Conservation (phyloP, 176 grass and related monocot species). For the Oryza nivara region DNA sequence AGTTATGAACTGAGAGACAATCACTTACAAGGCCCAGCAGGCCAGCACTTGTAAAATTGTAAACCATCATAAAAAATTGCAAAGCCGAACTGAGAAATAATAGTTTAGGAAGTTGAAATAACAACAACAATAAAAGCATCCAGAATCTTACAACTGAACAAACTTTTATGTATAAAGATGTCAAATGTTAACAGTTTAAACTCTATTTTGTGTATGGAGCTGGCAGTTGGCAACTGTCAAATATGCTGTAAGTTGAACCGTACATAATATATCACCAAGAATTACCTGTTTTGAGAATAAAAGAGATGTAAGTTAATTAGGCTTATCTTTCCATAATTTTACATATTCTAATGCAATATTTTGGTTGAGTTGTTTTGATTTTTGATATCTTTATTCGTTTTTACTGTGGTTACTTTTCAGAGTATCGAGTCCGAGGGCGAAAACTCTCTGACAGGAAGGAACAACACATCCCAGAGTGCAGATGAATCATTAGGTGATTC, state of each 20-base stretch:
- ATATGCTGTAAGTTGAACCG: neutral
- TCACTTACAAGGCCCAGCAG: neutral
- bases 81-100: neutral
- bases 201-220: conserved; percentile 7
- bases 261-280: neutral
- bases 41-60: conserved; percentile 15
- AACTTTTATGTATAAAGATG: conserved; percentile 36
- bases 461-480: conserved; percentile 49
- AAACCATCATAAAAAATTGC: conserved; percentile 38
- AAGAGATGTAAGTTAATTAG: conserved; percentile 1
- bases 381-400: conserved; percentile 36
- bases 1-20: conserved; percentile 1
- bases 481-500: conserved; percentile 54
- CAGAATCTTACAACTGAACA: conserved; percentile 26
- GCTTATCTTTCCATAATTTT: conserved; percentile 7
- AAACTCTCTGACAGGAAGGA: conserved; percentile 35
- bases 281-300: neutral
- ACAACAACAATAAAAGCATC: conserved; percentile 1
- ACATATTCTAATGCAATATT: conserved; percentile 11
- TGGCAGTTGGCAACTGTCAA: conserved; percentile 8
- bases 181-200: conserved; percentile 30
- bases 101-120: conserved; percentile 23
- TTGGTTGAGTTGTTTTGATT: conserved; percentile 34
- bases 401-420: conserved; percentile 40
- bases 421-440: conserved; percentile 40